phyloP scores from a whole-genome alignment of 306 rosid genomes.

The Inga laurina region DNA sequence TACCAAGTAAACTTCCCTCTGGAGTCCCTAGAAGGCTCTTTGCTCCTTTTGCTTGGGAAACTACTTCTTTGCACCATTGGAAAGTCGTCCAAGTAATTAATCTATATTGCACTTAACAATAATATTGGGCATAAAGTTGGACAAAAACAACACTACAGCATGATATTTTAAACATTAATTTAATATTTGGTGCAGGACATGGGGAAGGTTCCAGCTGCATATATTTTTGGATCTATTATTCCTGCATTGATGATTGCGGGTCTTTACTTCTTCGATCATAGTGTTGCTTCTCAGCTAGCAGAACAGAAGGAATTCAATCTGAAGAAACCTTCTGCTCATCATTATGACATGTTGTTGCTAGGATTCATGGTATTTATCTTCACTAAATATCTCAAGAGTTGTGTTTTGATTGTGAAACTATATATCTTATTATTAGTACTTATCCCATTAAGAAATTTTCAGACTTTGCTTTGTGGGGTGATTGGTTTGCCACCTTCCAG shows the following conservation, averaged over 20 bases:
- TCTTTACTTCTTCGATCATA: conserved; percentile 88
- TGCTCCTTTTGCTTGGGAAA: conserved; percentile 83
- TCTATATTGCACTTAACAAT: neutral
- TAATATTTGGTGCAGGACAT: conserved; percentile 58
- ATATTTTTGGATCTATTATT: conserved; percentile 68
- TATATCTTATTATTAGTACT: neutral
- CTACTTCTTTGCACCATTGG: conserved; percentile 75
- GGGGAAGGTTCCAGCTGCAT: conserved; percentile 65
- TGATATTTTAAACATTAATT: neutral
- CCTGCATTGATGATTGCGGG: conserved; percentile 91
- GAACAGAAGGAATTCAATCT: conserved; percentile 94
- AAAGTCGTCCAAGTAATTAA: conserved; percentile 63
- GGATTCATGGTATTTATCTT: conserved; percentile 57
- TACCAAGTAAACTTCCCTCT: conserved; percentile 61
- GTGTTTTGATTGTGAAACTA: neutral
- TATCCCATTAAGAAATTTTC: conserved; percentile 15
- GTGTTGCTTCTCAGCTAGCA: conserved; percentile 90
- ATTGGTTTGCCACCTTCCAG: conserved; percentile 90
- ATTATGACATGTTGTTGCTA: conserved; percentile 73
- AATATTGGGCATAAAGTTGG: no score
- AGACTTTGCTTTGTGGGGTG: conserved; percentile 90
- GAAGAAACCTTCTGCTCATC: conserved; percentile 83
- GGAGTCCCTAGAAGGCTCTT: conserved; percentile 80
- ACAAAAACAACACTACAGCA: neutral
- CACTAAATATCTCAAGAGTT: neutral